Evolutionary conservation across 140 eudicot species (phyloP), one percentile per base, ranked within the genome.

Genomic region (Stevia rebaudiana): DNA sequence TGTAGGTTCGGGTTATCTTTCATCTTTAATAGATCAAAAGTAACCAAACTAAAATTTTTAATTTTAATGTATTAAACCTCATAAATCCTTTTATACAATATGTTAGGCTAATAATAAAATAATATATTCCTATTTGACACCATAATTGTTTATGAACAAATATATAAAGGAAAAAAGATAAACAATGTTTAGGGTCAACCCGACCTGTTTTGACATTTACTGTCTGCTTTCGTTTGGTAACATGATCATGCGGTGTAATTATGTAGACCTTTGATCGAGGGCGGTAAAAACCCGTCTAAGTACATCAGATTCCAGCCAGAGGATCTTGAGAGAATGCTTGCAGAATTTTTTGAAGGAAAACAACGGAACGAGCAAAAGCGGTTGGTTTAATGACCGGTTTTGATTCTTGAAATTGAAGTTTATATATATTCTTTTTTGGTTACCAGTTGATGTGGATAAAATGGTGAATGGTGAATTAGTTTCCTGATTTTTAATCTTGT

Each of bases 321-420:
- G 65, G 98, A 91, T 75, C 85, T 87, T 48, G 97, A 90, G 70
- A 82, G 95, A 58, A 87, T 87, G 95, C 68, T 81, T 25, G 80
- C 91, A 0, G 98, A 88, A 70, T 85, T 88, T 64, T 87, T 84
- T 28, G 95, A 88, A 65, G 94, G 96, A 8, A 91, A 88, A 80
- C 79, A 79, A 15, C 59, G 70, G 63, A 65, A 70, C 31, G 91
- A 84, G 13, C 83, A 62, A 55, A 84, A 67, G 75, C 83, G 81
- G 25, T 78, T 69, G 55, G 49, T 43, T 17, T 18, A 16, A 63
- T 72, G 40, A 42, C 6, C 0, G 3, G 4, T 42, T 25, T 41
- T 28, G 17, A 28, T 30, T 3, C 17, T 15, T 7, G 6, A 63
- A 31, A 19, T 10, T 0, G 4, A 56, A 18, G 23, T 10, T 11